Base-by-base conservation (phyloP, 2,329 filamentous ascomycete genomes). In the Berkeleyomyces rouxiae region DNA sequence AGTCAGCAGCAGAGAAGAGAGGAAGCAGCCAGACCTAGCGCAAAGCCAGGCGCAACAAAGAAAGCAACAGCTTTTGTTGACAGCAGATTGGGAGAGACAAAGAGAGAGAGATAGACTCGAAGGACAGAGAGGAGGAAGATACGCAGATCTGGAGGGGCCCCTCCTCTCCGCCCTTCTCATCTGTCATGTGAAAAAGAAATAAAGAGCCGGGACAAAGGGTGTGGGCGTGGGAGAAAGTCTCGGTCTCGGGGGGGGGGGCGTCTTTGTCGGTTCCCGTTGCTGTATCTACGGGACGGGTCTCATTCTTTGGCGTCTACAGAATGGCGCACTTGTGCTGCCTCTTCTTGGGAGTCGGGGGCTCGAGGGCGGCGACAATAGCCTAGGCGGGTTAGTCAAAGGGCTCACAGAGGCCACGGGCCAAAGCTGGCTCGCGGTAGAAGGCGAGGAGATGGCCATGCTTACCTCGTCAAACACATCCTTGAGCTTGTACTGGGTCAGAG, bases 381-480 rank as follows among this genome's bases (percentile, higher is more conserved):
- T 96, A 16, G 33, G 40, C 10, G 23, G 23, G 23, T 23, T 23
- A 23, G 23, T 51, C 47, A 51, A 51, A 33, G 53, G 53, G 33
- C 33, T 5, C 11, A 40, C 6, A 16, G 33, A 7, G 23, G 23
- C 23, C 23, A 23, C 23, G 23, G 23, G 23, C 23, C 23, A 40
- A 7, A 13, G 10, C 10, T 13, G 40, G 47, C 44, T 46, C 49
- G 61, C 33, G 16, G 42, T 3, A 31, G 31, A 40, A 23, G 10
- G 23, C 23, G 23, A 39, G 9, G 3, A 59, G 42, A 37, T 7
- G 39, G 43, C 16, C 40, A 58, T 59, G 71, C 82, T 69, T 81
- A 96, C 91, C 87, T 97, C 93, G 71, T 99, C 93, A 75, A 99
- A 99, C 16, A 99, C 93, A 72, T 97, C 93, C 81, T 99, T 99